Base-by-base conservation (phyloP, 1,139 yeast species). In the Magnusiomyces fungicola region DNA sequence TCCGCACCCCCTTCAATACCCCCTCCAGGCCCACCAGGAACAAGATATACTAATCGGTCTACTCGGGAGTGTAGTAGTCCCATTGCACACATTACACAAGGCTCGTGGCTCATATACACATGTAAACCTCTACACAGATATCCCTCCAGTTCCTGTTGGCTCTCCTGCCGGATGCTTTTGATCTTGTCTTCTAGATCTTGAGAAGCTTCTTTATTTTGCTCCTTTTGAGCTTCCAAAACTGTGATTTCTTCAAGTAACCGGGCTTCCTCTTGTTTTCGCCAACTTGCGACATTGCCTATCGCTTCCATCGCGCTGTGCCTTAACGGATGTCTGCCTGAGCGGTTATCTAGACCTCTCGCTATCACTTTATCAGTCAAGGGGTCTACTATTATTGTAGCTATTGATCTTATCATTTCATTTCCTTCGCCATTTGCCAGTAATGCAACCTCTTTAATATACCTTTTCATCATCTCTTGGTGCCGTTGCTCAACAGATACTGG, bases 11-110 rank as follows among this genome's bases (percentile, higher is more conserved):
- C n/a, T n/a, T n/a, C n/a, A n/a, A n/a, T n/a, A n/a, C n/a, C n/a
- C n/a, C n/a, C n/a, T n/a, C n/a, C n/a, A n/a, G n/a, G n/a, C n/a
- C n/a, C n/a, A n/a, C n/a, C n/a, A n/a, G n/a, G n/a, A n/a, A n/a
- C 67, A 23, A 86, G 57, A 63, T 82, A 92, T 1, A 86, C 71
- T 37, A 92, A 69, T 50, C 89, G 71, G 14, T 79, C 75, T 1
- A 94, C 75, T 45, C 99, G 73, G 0, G 97, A 90, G 64, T 94
- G 98, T 10, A 90, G 83, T 34, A 94, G 71, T 0, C 97, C 98
- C 99, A 94, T 94, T 7, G 86, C 70, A 61, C 99, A 94, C 97
- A 92, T 94, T 0, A 87, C 78, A 63, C 98, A 94, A 0, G 98
- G 99, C 63, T 94, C 98, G 62, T 89, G 96, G 0, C 96, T 84